phyloP scores from a whole-genome alignment of 2,329 filamentous ascomycete species.

The Bipolaris zeicola region DNA sequence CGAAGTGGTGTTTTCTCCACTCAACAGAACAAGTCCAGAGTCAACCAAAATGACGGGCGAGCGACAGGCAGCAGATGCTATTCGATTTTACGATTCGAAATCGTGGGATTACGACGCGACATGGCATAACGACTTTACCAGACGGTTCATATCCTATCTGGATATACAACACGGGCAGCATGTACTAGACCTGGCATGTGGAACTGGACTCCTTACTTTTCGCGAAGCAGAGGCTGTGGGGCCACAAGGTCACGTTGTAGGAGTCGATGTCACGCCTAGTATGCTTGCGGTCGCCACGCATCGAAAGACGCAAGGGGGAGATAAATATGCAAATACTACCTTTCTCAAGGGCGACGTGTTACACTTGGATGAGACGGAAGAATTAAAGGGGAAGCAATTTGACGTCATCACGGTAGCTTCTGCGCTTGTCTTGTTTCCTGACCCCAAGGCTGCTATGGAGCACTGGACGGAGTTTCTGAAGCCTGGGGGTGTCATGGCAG shows the following conservation, averaged over 20 bases:
- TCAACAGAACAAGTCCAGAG: not conserved
- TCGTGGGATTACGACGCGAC: conserved; percentile 48
- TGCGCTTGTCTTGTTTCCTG: conserved; percentile 49
- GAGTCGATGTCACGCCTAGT: conserved; percentile 50
- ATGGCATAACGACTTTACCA: conserved; percentile 51
- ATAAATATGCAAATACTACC: conserved; percentile 40
- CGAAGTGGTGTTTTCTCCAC: not conserved
- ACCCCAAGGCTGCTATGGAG: conserved; percentile 46
- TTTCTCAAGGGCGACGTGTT: conserved; percentile 48
- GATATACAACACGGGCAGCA: conserved; percentile 45
- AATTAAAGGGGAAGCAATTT: conserved; percentile 32
- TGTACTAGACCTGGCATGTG: conserved; percentile 55
- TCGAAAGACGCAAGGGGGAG: conserved; percentile 33
- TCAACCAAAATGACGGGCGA: conserved; percentile 19
- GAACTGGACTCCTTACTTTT: conserved; percentile 53
- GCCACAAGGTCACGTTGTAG: conserved; percentile 45
- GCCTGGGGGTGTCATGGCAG: conserved; percentile 48
- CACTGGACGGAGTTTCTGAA: conserved; percentile 50
- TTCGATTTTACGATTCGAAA: conserved; percentile 45
- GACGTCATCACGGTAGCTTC: conserved; percentile 50
- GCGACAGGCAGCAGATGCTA: conserved; percentile 36
- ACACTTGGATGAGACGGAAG: conserved; percentile 37
- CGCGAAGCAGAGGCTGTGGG: conserved; percentile 49
- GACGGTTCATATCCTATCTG: conserved; percentile 44
- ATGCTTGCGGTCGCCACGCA: conserved; percentile 49